Evolutionary conservation across 106 monocot genomes (phyloP).

Genomic region (Dioscorea alata): DNA sequence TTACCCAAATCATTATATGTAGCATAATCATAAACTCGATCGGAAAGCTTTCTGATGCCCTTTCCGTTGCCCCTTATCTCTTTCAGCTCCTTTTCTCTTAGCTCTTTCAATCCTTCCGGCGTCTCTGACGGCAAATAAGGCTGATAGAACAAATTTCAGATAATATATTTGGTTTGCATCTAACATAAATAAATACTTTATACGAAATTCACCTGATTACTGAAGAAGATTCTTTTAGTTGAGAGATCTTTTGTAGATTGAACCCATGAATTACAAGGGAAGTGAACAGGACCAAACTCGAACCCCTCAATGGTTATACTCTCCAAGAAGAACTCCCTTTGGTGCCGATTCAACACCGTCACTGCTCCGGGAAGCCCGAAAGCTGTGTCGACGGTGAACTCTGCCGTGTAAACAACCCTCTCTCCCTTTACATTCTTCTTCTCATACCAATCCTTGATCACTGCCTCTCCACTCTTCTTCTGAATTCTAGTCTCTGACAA

Average conservation of each 20-base stretch:
- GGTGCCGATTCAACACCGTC: slow-evolving; percentile 61
- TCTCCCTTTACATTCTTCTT: slow-evolving; percentile 52
- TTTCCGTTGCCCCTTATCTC: slow-evolving; percentile 56
- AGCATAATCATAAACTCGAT: slow-evolving; percentile 74
- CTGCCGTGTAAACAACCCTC: slow-evolving; percentile 49
- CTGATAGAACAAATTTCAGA: slow-evolving; percentile 14
- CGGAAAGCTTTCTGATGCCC: slow-evolving; percentile 45
- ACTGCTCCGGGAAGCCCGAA: slow-evolving; percentile 83
- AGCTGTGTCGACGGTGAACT: slow-evolving; percentile 51
- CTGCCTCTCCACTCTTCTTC: slow-evolving; percentile 46
- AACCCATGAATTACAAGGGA: slow-evolving; percentile 71
- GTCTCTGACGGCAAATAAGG: slow-evolving; percentile 74
- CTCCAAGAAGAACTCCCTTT: slow-evolving; percentile 78
- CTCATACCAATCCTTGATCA: slow-evolving; percentile 62
- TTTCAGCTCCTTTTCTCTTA: slow-evolving; percentile 64
- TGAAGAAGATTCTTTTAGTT: slow-evolving; percentile 64
- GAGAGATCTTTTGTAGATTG: slow-evolving; percentile 40
- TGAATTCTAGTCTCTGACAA: slow-evolving; percentile 41
- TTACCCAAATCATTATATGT: slow-evolving; percentile 82
- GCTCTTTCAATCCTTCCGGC: slow-evolving; percentile 52
- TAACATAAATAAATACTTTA: not conserved
- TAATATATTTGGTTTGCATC: not conserved
- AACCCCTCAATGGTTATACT: slow-evolving; percentile 71
- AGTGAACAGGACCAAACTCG: slow-evolving; percentile 30
- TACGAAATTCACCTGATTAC: slow-evolving; percentile 34